Conservation (phyloP, 2,329 filamentous ascomycete genomes). For the Talaromyces sp. region DNA sequence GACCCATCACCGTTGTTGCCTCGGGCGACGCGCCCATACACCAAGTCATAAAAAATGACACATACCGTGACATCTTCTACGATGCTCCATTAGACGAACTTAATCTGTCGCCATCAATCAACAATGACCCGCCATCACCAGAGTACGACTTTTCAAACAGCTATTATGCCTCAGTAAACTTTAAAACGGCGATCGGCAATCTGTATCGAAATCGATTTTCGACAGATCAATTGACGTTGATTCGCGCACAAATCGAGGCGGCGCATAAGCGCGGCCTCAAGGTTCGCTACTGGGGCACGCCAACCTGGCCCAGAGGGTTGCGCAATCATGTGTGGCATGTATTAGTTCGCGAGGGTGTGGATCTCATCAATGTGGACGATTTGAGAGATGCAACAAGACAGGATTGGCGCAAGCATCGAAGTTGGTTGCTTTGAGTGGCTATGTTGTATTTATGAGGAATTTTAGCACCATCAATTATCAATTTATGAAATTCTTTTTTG, state of each 20-base stretch:
- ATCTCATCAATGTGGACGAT: constrained; percentile 15
- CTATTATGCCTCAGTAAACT: constrained; percentile 13
- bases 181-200: constrained; percentile 1
- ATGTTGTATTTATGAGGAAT: too few relatives aligned
- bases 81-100: constrained; percentile 13
- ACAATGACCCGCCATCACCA: background rate
- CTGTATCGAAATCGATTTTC: constrained; percentile 9
- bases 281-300: constrained; percentile 14
- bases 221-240: background rate
- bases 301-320: constrained; percentile 10
- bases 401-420: constrained; percentile 16
- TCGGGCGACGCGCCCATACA: constrained; percentile 49
- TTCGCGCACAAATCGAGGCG: constrained; percentile 9
- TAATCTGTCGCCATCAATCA: background rate
- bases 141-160: constrained; percentile 9
- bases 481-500: too few relatives aligned
- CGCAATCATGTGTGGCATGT: constrained; percentile 16
- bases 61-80: constrained; percentile 16
- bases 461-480: too few relatives aligned
- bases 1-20: constrained; percentile 50
- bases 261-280: constrained; percentile 12
- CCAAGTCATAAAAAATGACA: constrained; percentile 1
- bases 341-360: constrained; percentile 12
- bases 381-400: constrained; percentile 12
- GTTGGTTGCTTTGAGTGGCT: constrained; percentile 4